Conservation (phyloP, 2,329 filamentous ascomycete species). For the Trichoderma afroharzianum region DNA sequence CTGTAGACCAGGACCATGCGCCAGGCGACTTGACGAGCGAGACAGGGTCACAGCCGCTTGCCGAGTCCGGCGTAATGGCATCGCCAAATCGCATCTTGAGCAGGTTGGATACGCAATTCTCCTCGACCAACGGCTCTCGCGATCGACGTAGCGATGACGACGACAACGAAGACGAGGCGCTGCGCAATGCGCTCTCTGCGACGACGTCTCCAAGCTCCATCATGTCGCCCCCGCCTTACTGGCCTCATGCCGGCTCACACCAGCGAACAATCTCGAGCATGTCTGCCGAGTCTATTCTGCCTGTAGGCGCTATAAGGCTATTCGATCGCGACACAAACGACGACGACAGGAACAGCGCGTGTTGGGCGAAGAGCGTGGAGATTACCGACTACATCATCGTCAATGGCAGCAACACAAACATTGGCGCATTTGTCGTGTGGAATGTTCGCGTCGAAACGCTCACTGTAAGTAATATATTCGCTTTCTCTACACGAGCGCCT, state of each 20-base stretch:
- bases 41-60: slow-evolving; percentile 17
- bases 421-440: slow-evolving; percentile 94
- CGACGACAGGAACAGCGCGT: slow-evolving; percentile 52
- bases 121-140: not conserved
- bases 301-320: slow-evolving; percentile 54
- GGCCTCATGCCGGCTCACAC: slow-evolving; percentile 35
- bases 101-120: slow-evolving; percentile 1
- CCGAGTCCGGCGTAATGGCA: not conserved
- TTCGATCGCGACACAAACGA: slow-evolving; percentile 59
- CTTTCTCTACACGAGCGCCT: not conserved
- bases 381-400: slow-evolving; percentile 56
- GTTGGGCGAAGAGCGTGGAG: slow-evolving; percentile 62
- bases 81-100: not conserved
- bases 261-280: slow-evolving; percentile 40
- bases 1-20: slow-evolving; percentile 26
- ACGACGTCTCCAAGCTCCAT: slow-evolving; percentile 29
- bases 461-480: slow-evolving; percentile 54
- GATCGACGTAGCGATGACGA: slow-evolving; percentile 14
- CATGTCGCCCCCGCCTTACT: slow-evolving; percentile 45
- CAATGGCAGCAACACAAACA: slow-evolving; percentile 53
- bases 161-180: slow-evolving; percentile 13
- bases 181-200: slow-evolving; percentile 24
- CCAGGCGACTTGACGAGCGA: slow-evolving; percentile 22
- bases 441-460: slow-evolving; percentile 85
- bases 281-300: slow-evolving; percentile 49